Conservation (phyloP, 2,329 filamentous ascomycete species). For the Dactylellina leptospora region DNA sequence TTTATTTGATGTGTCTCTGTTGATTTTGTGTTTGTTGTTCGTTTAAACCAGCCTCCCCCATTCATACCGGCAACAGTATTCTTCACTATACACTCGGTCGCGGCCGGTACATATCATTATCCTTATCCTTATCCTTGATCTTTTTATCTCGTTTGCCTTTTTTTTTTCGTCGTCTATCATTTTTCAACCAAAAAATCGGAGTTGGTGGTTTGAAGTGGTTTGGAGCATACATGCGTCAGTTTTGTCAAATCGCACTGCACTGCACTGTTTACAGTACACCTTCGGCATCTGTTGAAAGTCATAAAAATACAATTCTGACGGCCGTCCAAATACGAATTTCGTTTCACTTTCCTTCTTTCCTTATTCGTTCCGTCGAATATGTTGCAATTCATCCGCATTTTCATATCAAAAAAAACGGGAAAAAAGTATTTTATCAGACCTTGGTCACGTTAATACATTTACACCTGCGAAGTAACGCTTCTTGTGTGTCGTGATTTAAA, state of each 20-base stretch:
- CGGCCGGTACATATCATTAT: not conserved
- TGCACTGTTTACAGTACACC: not conserved
- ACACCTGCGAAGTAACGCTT: no score
- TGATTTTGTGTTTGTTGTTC: not conserved
- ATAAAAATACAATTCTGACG: constrained; percentile 43
- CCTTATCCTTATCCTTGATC: not conserved
- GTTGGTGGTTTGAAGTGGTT: constrained; percentile 53
- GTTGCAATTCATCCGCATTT: no score
- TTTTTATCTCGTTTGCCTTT: not conserved
- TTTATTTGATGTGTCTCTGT: no score
- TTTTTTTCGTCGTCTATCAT: constrained; percentile 5
- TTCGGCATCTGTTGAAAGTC: not conserved
- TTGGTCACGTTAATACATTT: no score
- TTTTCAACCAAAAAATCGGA: constrained; percentile 32
- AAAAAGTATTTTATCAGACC: no score
- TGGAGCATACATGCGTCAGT: constrained; percentile 41
- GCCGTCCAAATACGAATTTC: constrained; percentile 33
- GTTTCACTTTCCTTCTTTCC: no score
- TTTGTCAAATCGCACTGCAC: constrained; percentile 10
- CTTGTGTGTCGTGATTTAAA: no score
- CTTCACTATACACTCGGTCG: not conserved
- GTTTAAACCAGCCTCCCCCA: not conserved
- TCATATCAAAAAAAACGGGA: no score
- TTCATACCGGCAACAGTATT: not conserved
- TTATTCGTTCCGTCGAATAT: no score